Conservation (phyloP, 1,284 basidiomycete species). For the Cystobasidiaceae sp. region DNA sequence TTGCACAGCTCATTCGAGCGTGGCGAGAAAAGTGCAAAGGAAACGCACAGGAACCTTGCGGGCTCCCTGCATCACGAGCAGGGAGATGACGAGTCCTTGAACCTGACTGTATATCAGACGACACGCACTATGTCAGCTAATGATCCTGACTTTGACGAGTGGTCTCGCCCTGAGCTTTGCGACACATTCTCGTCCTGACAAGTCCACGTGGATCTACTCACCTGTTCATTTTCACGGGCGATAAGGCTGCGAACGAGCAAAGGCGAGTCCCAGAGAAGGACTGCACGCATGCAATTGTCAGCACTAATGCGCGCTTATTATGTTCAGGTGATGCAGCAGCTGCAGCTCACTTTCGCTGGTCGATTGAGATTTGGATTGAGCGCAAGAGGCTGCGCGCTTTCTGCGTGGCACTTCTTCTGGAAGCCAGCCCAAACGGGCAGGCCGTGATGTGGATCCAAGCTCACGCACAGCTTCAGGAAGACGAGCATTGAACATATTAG, state of each 20-base stretch:
- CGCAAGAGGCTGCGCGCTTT: too few species aligned
- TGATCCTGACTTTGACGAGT: background rate
- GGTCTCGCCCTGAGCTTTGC: background rate
- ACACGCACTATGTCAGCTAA: background rate
- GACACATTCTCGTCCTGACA: background rate
- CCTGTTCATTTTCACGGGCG: slow-evolving; percentile 28
- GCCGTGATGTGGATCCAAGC: too few species aligned
- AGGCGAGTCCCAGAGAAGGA: background rate
- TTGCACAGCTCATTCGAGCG: too few species aligned
- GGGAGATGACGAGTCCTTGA: slow-evolving; percentile 23
- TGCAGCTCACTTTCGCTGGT: too few species aligned
- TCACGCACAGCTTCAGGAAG: too few species aligned
- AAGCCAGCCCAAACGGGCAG: too few species aligned
- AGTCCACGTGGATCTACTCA: background rate
- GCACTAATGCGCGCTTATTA: background rate
- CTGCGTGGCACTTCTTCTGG: too few species aligned
- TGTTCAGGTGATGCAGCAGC: too few species aligned
- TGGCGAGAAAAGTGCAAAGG: background rate
- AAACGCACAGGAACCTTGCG: slow-evolving; percentile 25
- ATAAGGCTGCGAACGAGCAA: background rate
- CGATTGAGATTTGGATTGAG: too few species aligned
- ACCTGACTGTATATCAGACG: slow-evolving; percentile 12
- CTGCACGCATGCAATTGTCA: background rate
- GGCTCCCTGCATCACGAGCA: slow-evolving; percentile 28
- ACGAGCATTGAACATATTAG: too few species aligned